Percentiles rank a stretch among this genome's conserved stretches.
Conservation (phyloP, 2,329 filamentous ascomycete genomes). For the Aureobasidium mangrovei region DNA sequence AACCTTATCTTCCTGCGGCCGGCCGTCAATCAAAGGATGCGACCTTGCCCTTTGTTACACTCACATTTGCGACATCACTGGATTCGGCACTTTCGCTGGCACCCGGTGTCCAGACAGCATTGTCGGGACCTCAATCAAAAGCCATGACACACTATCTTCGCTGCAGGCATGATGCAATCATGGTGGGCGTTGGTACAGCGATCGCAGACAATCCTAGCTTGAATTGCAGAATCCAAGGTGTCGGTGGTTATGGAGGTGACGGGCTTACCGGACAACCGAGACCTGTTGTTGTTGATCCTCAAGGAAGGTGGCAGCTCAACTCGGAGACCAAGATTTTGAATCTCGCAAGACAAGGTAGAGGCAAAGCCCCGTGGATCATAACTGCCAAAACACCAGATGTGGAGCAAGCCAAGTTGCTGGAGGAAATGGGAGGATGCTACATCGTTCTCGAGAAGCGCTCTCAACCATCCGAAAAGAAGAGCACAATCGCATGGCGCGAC, state of each 20-base stretch:
- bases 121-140: slow-evolving; percentile 78
- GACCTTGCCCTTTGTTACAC: slow-evolving; percentile 51
- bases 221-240: slow-evolving; percentile 65
- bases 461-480: not conserved
- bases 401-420: slow-evolving; percentile 33
- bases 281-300: slow-evolving; percentile 75
- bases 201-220: slow-evolving; percentile 76
- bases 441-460: slow-evolving; percentile 16
- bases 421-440: slow-evolving; percentile 18
- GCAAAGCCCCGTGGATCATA: slow-evolving; percentile 66
- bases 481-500: slow-evolving; percentile 47
- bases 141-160: slow-evolving; percentile 90
- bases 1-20: slow-evolving; percentile 37
- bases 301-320: slow-evolving; percentile 59
- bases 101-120: slow-evolving; percentile 68
- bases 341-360: slow-evolving; percentile 54
- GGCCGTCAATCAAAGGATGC: not conserved
- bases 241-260: slow-evolving; percentile 46
- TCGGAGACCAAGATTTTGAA: slow-evolving; percentile 53
- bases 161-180: slow-evolving; percentile 71
- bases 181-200: slow-evolving; percentile 77
- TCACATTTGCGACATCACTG: slow-evolving; percentile 87
- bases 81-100: slow-evolving; percentile 70
- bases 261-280: slow-evolving; percentile 57
- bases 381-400: slow-evolving; percentile 36